phyloP scores from a whole-genome alignment of 2,329 filamentous ascomycete genomes.

The Aspergillus thermomutatus region DNA sequence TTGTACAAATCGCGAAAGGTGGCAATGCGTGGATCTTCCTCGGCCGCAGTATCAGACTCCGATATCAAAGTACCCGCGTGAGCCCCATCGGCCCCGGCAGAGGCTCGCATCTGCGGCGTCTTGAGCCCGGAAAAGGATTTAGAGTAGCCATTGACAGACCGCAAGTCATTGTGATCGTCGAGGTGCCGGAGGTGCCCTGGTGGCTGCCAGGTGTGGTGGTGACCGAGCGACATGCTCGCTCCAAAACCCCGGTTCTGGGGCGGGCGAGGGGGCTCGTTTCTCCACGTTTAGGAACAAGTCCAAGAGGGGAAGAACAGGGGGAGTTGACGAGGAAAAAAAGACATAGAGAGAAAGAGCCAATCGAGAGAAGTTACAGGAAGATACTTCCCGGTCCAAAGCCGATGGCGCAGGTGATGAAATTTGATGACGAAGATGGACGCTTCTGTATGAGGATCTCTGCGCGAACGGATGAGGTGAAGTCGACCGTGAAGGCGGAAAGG shows the following conservation, averaged over 20 bases:
- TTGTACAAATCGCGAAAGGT: slow-evolving; percentile 76
- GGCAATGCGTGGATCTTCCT: slow-evolving; percentile 66
- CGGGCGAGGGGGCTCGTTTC: slow-evolving; percentile 42
- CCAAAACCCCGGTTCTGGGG: slow-evolving; percentile 45
- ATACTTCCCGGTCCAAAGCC: slow-evolving; percentile 27
- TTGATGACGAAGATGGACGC: slow-evolving; percentile 39
- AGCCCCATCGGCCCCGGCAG: slow-evolving; percentile 44
- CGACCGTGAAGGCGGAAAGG: slow-evolving; percentile 31
- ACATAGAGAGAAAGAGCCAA: slow-evolving; percentile 25
- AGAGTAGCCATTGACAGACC: slow-evolving; percentile 42
- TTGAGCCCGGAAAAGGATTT: slow-evolving; percentile 42
- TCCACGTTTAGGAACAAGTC: slow-evolving; percentile 42
- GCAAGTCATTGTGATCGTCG: slow-evolving; percentile 54
- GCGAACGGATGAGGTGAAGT: slow-evolving; percentile 39
- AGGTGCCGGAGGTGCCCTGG: slow-evolving; percentile 57
- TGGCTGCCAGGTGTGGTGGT: slow-evolving; percentile 66
- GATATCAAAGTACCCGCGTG: slow-evolving; percentile 48
- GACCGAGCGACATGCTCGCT: slow-evolving; percentile 63
- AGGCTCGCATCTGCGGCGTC: slow-evolving; percentile 44
- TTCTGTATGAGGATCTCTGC: slow-evolving; percentile 40
- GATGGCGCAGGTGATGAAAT: slow-evolving; percentile 31
- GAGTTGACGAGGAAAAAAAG: slow-evolving; percentile 28
- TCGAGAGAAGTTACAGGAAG: slow-evolving; percentile 19
- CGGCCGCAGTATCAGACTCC: slow-evolving; percentile 57
- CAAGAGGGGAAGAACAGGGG: slow-evolving; percentile 27